Base-by-base conservation (phyloP, 192 early-diverging fungal genomes). In the Coemansia sp. region DNA sequence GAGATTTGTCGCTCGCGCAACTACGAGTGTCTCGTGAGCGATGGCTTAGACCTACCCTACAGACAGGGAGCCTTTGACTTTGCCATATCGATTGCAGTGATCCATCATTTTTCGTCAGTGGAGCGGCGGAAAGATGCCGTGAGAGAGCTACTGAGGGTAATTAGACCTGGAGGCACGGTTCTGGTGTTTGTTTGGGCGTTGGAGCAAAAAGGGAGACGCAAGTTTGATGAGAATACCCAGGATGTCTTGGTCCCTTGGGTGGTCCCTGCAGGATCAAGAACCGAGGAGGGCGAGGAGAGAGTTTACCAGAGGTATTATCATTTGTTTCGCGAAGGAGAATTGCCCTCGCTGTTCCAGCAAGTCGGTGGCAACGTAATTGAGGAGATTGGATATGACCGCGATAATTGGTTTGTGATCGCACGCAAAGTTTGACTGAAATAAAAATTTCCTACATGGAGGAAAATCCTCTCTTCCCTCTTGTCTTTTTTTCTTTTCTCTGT, bases 151-250 rank as follows among this genome's bases (percentile, higher is more conserved):
- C 64, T 94, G 12, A 69, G 95, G 29, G 89, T 95, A n/a, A 80
- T 95, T 6, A 71, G 85, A 52, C 80, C 88, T 0, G 92, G 90
- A 5, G 92, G 94, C 6, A 78, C 77, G 29, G 68, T 93, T 10
- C 78, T 99, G 41, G 89, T 97, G 18, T 98, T 95, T 87, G 97
- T 96, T 1, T 99, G 97, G 97, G 97, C 97, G 18, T 73, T 98
- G 79, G 97, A 99, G 74, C 97, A 99, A 80, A 66, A 71, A 12
- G 89, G 88, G 11, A 89, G 92, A 58, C 88, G 95, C 4, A 90
- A 90, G 70, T 99, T 96, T 78, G 90, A 93, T 20, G 80, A 77
- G 40, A 76, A 76, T 40, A 75, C 87, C 15, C 96, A 99, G 77
- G 97, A 99, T 73, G 92, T 95, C 0, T 90, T 98, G 84, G 96